phyloP scores from a whole-genome alignment of 2,329 filamentous ascomycete genomes.

The Chaetomium strumarium region DNA sequence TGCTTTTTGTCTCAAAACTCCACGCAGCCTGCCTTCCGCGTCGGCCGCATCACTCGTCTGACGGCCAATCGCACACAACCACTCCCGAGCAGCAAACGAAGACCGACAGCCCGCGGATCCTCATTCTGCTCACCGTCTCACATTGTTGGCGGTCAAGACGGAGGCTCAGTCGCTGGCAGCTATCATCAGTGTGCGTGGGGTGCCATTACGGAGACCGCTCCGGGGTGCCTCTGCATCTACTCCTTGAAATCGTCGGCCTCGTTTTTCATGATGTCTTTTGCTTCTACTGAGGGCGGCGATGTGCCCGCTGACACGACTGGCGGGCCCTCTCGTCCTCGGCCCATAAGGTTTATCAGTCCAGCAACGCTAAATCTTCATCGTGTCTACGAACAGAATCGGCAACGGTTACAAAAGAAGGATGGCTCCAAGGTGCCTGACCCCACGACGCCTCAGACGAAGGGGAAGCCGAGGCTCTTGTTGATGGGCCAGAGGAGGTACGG shows the following conservation, averaged over 20 bases:
- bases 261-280: conserved; percentile 24
- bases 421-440: conserved; percentile 40
- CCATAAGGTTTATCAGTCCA: conserved; percentile 43
- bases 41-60: conserved; percentile 6
- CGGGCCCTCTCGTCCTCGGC: conserved; percentile 27
- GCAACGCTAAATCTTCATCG: conserved; percentile 59
- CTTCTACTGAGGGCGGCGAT: conserved; percentile 17
- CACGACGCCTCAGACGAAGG: conserved; percentile 47
- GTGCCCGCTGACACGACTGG: conserved; percentile 12
- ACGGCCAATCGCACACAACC: conserved; percentile 11
- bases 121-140: background rate
- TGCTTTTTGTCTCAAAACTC: conserved; percentile 8
- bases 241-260: background rate
- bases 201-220: background rate
- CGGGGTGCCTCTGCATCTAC: background rate
- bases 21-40: conserved; percentile 11
- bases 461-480: conserved; percentile 78
- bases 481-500: conserved; percentile 90
- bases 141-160: conserved; percentile 8
- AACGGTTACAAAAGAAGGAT: conserved; percentile 46
- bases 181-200: background rate
- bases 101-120: background rate
- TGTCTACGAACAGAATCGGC: conserved; percentile 56
- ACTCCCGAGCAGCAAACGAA: conserved; percentile 13
- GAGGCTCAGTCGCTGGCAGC: background rate